Evolutionary conservation across 2,329 filamentous ascomycete species (phyloP).

Genomic region (Penicillium sp.): DNA sequence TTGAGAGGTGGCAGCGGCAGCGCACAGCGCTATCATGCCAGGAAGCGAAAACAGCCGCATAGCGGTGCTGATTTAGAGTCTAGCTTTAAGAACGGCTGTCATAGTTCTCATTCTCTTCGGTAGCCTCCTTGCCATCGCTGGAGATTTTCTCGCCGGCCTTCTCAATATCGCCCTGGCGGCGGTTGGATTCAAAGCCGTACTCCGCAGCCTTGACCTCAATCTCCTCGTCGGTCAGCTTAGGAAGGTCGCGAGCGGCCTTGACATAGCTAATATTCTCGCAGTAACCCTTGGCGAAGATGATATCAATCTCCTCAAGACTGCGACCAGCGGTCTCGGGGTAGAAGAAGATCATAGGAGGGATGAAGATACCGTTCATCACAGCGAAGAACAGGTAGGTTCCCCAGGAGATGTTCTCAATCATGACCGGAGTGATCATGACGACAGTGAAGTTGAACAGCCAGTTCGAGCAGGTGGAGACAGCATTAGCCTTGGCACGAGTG

Average conservation of each 20-base stretch:
- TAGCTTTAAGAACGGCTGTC: not conserved
- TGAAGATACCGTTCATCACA: slow-evolving; percentile 45
- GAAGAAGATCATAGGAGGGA: slow-evolving; percentile 56
- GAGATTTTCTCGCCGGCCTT: slow-evolving; percentile 26
- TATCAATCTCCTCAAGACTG: slow-evolving; percentile 46
- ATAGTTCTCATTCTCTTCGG: slow-evolving; percentile 4
- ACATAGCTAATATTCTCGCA: slow-evolving; percentile 45
- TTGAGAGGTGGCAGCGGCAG: slow-evolving; percentile 12
- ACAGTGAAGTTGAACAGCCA: slow-evolving; percentile 58
- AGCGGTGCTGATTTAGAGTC: not conserved
- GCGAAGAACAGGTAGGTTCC: slow-evolving; percentile 48
- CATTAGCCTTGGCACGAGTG: slow-evolving; percentile 57
- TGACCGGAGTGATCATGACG: slow-evolving; percentile 52
- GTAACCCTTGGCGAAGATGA: slow-evolving; percentile 48
- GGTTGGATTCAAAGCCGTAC: slow-evolving; percentile 26
- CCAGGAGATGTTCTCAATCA: slow-evolving; percentile 42
- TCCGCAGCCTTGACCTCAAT: slow-evolving; percentile 35
- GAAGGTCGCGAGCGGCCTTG: slow-evolving; percentile 33
- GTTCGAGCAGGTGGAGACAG: slow-evolving; percentile 54
- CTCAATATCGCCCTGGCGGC: slow-evolving; percentile 12
- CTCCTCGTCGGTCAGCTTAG: slow-evolving; percentile 37
- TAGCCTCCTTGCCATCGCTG: slow-evolving; percentile 16
- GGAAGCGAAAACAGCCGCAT: not conserved
- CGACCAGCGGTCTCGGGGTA: slow-evolving; percentile 52
- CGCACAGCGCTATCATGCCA: slow-evolving; percentile 17